Conservation (phyloP, 2,329 filamentous ascomycete genomes). For the Myotisia sp. region DNA sequence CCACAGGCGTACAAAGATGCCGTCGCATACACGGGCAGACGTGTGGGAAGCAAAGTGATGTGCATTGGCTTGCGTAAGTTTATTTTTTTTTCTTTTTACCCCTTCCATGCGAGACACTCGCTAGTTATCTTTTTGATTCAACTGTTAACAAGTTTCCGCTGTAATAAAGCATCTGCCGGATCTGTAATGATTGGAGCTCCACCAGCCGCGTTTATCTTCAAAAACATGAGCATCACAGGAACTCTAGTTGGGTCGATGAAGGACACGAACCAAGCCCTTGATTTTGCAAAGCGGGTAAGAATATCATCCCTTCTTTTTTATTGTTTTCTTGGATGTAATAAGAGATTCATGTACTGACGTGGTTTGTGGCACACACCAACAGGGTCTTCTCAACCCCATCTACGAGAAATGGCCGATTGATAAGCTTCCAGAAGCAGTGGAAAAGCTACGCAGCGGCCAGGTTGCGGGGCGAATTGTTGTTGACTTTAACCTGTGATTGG, state of each 20-base stretch:
- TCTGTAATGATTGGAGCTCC: no score
- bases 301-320: constrained; percentile 18
- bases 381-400: constrained; percentile 32
- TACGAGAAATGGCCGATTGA: constrained; percentile 35
- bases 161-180: no score
- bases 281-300: constrained; percentile 35
- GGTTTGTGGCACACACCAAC: no score
- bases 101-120: constrained; percentile 31
- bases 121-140: constrained; percentile 34
- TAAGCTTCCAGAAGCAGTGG: constrained; percentile 32
- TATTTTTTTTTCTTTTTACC: no score
- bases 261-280: constrained; percentile 37
- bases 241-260: constrained; percentile 38
- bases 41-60: constrained; percentile 37
- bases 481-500: no score
- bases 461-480: constrained; percentile 36
- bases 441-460: constrained; percentile 32
- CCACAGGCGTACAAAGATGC: constrained; percentile 37
- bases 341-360: no score
- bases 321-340: no score
- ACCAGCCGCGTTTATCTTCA: constrained; percentile 29
- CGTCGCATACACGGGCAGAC: constrained; percentile 32
- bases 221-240: constrained; percentile 33
- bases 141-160: no score
- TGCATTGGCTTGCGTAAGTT: constrained; percentile 34